Evolutionary conservation across 2,329 filamentous ascomycete genomes (phyloP), one percentile per base, ranked within the genome.

Genomic region (Aureobasidium sp.): DNA sequence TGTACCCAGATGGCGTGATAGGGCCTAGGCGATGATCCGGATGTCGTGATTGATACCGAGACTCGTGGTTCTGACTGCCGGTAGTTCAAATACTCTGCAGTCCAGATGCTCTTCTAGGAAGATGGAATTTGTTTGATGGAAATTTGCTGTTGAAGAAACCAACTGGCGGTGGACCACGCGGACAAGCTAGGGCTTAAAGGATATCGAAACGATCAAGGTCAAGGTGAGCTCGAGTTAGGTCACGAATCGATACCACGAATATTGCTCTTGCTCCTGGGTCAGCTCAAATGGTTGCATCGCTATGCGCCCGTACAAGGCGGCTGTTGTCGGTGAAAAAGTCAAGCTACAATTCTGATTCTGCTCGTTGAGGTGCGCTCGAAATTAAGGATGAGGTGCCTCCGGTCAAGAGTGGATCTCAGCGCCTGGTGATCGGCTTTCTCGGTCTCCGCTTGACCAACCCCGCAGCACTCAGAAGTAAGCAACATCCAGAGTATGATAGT

Each of bases 191-290:
- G 44, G n/a, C 21, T 21, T 21, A 36, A 39, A 29, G 21, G 39
- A 21, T 25, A 47, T 55, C 48, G 49, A 54, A 39, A 50, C 62
- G 47, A 61, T 48, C 36, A 29, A 51, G n/a, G 34, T 44, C 44
- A 58, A 50, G 25, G 55, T 41, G 47, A 57, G 41, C 61, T 59
- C 63, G 30, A 45, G 34, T 65, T 63, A 65, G 25, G 65, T 67
- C 61, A 65, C 64, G 55, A 68, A 68, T 47, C 66, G 65, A 59
- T 68, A 68, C 65, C 65, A 68, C 41, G 65, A 67, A 63, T 66
- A 68, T 45, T 59, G 50, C 34, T 59, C 45, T 50, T 50, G 44
- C 57, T 50, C 57, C 45, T 50, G 45, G 25, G 45, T 50, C 36
- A 59, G 16, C 45, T 59, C 57, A 34, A 59, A 59, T 27, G 25